These are phyloP conservation scores for Eimeria tenella DNA, from an alignment of 169 alveolate genomes.

Conservation along the genomic window DNA sequence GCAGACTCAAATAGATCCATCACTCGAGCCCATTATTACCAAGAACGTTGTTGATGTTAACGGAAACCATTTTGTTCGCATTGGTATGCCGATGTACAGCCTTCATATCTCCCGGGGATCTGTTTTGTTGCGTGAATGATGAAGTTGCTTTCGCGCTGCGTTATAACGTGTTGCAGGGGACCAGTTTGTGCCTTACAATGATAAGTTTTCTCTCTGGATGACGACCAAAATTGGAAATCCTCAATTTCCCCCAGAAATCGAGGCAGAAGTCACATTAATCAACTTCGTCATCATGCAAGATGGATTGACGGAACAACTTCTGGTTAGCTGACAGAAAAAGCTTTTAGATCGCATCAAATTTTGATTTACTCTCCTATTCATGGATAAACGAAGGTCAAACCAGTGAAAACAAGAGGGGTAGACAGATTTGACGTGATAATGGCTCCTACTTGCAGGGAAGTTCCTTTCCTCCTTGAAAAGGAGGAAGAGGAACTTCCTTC, in stretches of 20 bases:
- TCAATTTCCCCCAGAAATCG: constrained; percentile 96
- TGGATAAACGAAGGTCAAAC: too few species aligned
- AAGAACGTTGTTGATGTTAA: constrained; percentile 45
- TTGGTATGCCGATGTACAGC: constrained; percentile 32
- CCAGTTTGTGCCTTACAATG: constrained; percentile 87
- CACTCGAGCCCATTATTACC: constrained; percentile 63
- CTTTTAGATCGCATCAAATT: too few species aligned
- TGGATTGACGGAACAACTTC: constrained; percentile 89
- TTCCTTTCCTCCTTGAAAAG: too few species aligned
- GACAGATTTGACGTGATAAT: too few species aligned
- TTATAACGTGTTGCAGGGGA: constrained; percentile 79
- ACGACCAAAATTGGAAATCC: constrained; percentile 97
- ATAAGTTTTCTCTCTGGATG: constrained; percentile 93
- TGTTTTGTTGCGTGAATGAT: too few species aligned
- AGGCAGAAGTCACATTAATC: constrained; percentile 93
- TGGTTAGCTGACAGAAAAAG: constrained; percentile 86
- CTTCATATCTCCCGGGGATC: too few species aligned
- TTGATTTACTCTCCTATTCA: too few species aligned
- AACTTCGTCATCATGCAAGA: constrained; percentile 95
- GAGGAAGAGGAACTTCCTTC: too few species aligned
- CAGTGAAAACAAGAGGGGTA: too few species aligned
- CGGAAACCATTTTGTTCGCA: constrained; percentile 45
- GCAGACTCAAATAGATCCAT: constrained; percentile 69
- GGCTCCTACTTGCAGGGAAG: too few species aligned
- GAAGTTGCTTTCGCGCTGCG: background rate